Base-by-base conservation (phyloP, 2,329 filamentous ascomycete genomes). In the Xylaria sp. region DNA sequence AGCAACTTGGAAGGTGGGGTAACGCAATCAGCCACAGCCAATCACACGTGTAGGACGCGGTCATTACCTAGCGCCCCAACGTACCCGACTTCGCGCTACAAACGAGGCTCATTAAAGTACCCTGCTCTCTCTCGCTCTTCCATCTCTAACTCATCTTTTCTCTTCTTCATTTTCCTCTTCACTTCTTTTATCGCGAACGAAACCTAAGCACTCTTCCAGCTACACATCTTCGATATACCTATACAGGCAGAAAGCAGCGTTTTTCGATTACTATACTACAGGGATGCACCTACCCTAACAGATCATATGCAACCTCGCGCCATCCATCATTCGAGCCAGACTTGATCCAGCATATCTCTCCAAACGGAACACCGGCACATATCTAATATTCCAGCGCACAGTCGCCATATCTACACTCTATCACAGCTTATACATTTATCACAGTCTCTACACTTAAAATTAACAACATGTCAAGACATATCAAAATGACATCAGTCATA, bases 1-100 rank as follows among this genome's bases (percentile, higher is more conserved):
- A 50, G 72, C 61, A 69, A 63, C 45, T 58, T 54, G 24, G 17
- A 62, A 69, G 56, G 69, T 70, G 68, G 68, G 55, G 53, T 34
- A 36, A 11, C 2, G 47, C 12, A 34, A 9, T 17, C 6, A 47
- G 8, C 14, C n/a, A 14, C 9, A 47, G 39, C 65, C 65, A 70
- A 70, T 68, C 61, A 68, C 3, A n/a, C 19, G 53, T 48, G 4
- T 36, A 2, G 17, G 47, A 70, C 68, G 68, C 68, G 68, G 65
- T 64, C 47, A 3, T n/a, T 24, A 9, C 2, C 14, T 21, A n/a
- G 34, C 12, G n/a, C 45, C 45, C 45, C 24, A 27, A 27, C 24
- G 24, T 64, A 56, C 30, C 30, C 53, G 53, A 61, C 61, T 53
- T 55, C 61, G 67, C 63, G 58, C 57, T 58, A 7, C 36, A 53